Base-by-base conservation (phyloP, 2,329 filamentous ascomycete species). In the Biscogniauxia sp. region DNA sequence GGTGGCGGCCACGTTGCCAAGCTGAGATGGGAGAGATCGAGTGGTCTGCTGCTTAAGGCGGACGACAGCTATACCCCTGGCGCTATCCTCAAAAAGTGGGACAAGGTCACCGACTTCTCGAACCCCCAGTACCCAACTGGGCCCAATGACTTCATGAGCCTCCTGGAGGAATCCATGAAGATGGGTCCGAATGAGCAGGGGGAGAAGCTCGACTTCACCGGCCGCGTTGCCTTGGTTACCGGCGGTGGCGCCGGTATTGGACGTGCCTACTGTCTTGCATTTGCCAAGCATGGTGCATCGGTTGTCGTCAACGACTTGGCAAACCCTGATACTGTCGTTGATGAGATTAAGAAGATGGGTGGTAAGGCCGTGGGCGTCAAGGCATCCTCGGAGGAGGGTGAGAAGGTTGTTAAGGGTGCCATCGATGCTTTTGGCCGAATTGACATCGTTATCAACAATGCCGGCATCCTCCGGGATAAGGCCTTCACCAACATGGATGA, bases 401-500 rank as follows among this genome's bases (percentile, higher is more conserved):
- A 97, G 58, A 84, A 84, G 49, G 92, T 98, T 53, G 88, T 99
- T 70, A 96, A 97, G 84, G 88, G 86, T 60, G 94, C 94, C 59
- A 96, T 99, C 71, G 94, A 98, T 73, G 88, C 90, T 50, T 98
- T 91, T 75, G 95, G 95, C 70, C 91, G 95, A 70, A 85, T 99
- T 70, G 95, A 99, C 74, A 93, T 99, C 65, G 78, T 99, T 66
- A 85, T 99, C 82, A 99, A 99, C 87, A 99, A 99, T 73, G 95
- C 95, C 57, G 95, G 95, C 73, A 99, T 99, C 70, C 87, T 99
- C 57, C 89, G 95, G 54, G 95, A 99, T 83, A 98, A 97, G 87
- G 93, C 95, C 50, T 99, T 99, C 77, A 84, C 84, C 77, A 98
- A 98, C 83, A 97, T 99, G 94, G 91, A 93, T 62, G 95, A 99